Evolutionary conservation across 73 alveolate genomes (phyloP).

Genomic region (Diophrys sp.): DNA sequence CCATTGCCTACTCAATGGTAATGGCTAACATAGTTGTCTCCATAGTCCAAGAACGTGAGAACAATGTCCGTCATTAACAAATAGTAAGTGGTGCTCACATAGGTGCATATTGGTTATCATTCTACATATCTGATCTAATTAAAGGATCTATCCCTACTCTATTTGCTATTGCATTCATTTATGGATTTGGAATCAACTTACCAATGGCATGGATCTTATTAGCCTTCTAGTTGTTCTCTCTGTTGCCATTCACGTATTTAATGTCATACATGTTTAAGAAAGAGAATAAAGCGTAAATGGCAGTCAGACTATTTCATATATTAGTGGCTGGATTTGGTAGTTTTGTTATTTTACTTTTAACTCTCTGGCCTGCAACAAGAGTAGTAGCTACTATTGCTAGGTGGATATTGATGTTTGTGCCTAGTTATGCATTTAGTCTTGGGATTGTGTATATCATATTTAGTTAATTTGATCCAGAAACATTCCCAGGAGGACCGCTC

Average conservation of each 20-base stretch:
- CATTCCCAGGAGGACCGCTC: neutral
- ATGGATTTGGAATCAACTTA: constrained; percentile 33
- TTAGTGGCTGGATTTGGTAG: constrained; percentile 65
- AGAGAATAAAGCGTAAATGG: constrained; percentile 66
- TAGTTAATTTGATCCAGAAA: constrained; percentile 16
- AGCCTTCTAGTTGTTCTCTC: constrained; percentile 51
- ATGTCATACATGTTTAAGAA: constrained; percentile 63
- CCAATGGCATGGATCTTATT: constrained; percentile 57
- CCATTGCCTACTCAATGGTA: constrained; percentile 92
- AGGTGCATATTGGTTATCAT: constrained; percentile 91
- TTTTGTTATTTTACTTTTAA: constrained; percentile 6
- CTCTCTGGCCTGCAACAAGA: constrained; percentile 23
- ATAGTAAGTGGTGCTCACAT: constrained; percentile 83
- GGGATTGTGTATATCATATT: constrained; percentile 47
- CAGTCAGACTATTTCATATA: constrained; percentile 47
- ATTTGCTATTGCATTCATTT: constrained; percentile 58
- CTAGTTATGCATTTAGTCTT: constrained; percentile 63
- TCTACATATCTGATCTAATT: constrained; percentile 83
- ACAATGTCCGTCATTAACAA: constrained; percentile 89
- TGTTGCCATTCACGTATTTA: constrained; percentile 59
- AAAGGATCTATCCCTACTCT: constrained; percentile 77
- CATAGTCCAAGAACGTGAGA: constrained; percentile 88
- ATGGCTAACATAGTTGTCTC: constrained; percentile 87
- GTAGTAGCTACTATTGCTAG: constrained; percentile 39
- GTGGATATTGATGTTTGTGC: constrained; percentile 68